Conservation (phyloP, 257 asterid genomes). For the Lithospermum erythrorhizon region DNA sequence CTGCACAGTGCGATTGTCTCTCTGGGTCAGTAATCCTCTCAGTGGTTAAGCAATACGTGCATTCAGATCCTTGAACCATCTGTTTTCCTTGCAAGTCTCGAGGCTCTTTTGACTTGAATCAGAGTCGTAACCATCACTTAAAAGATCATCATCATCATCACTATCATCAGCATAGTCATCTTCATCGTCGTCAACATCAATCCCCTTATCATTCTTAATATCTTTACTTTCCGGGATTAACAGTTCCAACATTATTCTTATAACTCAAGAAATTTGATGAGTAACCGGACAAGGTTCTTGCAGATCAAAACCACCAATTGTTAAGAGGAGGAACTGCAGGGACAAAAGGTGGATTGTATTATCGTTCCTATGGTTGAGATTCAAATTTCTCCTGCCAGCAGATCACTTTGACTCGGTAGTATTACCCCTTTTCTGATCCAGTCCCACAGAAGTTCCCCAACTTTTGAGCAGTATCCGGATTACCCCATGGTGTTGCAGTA, state of each 20-base stretch:
- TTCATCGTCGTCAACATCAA: slow-evolving; percentile 27
- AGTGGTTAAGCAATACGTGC: slow-evolving; percentile 18
- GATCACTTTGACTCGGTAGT: slow-evolving; percentile 26
- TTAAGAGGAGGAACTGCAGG: slow-evolving; percentile 40
- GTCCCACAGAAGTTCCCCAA: slow-evolving; percentile 23
- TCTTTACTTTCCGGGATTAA: background rate
- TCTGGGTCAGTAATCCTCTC: slow-evolving; percentile 22
- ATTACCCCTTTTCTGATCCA: slow-evolving; percentile 44
- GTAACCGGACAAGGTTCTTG: background rate
- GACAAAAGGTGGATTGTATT: slow-evolving; percentile 13
- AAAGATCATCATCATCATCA: slow-evolving; percentile 19
- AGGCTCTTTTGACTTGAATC: slow-evolving; percentile 26
- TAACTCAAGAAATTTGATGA: too few relatives aligned
- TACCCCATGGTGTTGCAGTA: slow-evolving; percentile 43
- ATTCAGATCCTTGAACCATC: slow-evolving; percentile 20
- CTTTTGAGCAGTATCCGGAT: slow-evolving; percentile 35
- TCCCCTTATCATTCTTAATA: slow-evolving; percentile 10
- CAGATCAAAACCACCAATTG: slow-evolving; percentile 43
- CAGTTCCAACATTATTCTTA: too few relatives aligned
- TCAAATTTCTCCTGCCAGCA: slow-evolving; percentile 36
- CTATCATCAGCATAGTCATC: slow-evolving; percentile 22
- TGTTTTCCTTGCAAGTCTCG: slow-evolving; percentile 17
- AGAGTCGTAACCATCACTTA: slow-evolving; percentile 24
- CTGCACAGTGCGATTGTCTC: slow-evolving; percentile 39
- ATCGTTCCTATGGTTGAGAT: slow-evolving; percentile 17